Base-by-base conservation (phyloP, 371 early-diverging fungal genomes). In the Mortierella sp. region DNA sequence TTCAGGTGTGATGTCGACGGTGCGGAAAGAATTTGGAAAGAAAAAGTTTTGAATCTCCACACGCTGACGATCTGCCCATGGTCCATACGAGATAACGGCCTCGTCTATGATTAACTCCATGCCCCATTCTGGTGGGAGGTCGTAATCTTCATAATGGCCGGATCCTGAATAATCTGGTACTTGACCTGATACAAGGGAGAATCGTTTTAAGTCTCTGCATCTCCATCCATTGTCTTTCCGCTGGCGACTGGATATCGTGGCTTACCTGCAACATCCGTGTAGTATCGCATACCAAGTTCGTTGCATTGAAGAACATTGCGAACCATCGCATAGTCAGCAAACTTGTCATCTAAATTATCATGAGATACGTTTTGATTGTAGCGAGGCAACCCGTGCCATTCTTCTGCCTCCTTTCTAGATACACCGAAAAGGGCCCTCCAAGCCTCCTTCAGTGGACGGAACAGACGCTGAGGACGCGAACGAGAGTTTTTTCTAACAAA, bases 51-150 rank as follows among this genome's bases (percentile, higher is more conserved):
- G 93, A n/a, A 94, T 81, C 21, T 74, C 59, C 2, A 82, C 56
- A 26, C 89, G 88, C 58, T 95, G 94, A n/a, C 93, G 84, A 79
- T 93, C 91, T 0, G 94, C 85, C 95, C 95, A 95, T 7, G 95
- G 94, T 0, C 95, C 95, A 72, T 94, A 95, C 27, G 90, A 84
- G 0, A 93, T 48, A 9, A 84, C 81, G 3, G 87, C 89, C 53
- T 91, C 87, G 61, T 81, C 78, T 47, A 90, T 64, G 7, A 79
- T 81, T 5, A 94, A 42, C 4, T 91, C 89, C 3, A 91, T 71
- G 5, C 91, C 90, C 92, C 92, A 92, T 70, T 92, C 89, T 24
- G 94, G 93, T 7, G 87, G 83, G 2, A 86, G 64, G 6, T 85
- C 90, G 2, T 89, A 88, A 42, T 84, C 71, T 16, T 78, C 64